Evolutionary conservation across 768 basidiomycete genomes (phyloP), one percentile per base, ranked within the genome.

Genomic region (Boletus sp.): DNA sequence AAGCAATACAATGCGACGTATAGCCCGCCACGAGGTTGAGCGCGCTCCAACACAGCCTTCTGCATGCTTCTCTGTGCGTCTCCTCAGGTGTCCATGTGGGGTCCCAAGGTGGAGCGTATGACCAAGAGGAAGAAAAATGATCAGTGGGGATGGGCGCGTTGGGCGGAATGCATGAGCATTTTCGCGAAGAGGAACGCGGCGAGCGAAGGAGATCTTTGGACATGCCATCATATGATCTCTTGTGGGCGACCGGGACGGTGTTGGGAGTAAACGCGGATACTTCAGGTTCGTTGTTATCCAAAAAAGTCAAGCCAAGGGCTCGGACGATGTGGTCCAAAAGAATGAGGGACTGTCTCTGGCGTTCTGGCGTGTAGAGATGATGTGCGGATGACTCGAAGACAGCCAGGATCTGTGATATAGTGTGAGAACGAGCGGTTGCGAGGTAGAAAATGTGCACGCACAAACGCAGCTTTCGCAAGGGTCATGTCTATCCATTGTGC

Each of bases 371-470:
- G 66, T 90, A 80, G 42, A 80, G 75, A 7, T 88, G 89, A 57
- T 92, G 87, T 5, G 86, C 80, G 1, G 87, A 91, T 0, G 83
- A 80, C 68, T 92, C 90, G 63, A 89, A 92, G 3, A 92, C 74
- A 6, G 90, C 86, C 9, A 92, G 77, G 48, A 92, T 83, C 89
- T 89, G 58, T 35, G 5, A n/a, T 15, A 14, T 12, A 1, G 37
- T 46, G 40, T 73, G 41, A 69, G 63, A 57, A 58, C 35, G 10
- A 45, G 30, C 18, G 33, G 24, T 7, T 32, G 18, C 12, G 12
- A 30, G 8, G 36, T 7, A 24, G 33, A 52, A 42, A 51, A 48
- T 7, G 40, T 20, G 42, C 6, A 72, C 80, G 59, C 49, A 89
- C 88, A 59, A 87, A 72, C 7, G 89, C 89, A 9, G 89, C 89